Percentiles rank a stretch among this genome's conserved stretches.
phyloP scores from a whole-genome alignment of 1,284 basidiomycete species.

The Microbotryomycetes sp. region DNA sequence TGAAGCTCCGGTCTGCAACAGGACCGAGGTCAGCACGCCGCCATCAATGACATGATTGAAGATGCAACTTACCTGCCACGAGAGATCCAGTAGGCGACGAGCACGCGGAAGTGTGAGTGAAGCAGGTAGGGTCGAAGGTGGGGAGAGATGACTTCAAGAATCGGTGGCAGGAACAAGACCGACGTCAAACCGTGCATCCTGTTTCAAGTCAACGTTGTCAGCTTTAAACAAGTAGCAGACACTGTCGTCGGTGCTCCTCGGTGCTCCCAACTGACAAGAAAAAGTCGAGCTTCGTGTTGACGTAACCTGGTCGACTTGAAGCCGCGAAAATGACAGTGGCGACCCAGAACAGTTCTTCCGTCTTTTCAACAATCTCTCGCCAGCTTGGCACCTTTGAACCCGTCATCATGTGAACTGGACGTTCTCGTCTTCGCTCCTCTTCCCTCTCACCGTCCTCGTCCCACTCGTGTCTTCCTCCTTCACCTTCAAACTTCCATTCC shows the following conservation, averaged over 20 bases:
- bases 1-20: slow-evolving; percentile 27
- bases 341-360: slow-evolving; percentile 37
- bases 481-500: slow-evolving; percentile 35
- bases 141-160: slow-evolving; percentile 35
- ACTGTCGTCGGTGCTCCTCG: neutral
- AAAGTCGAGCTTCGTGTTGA: slow-evolving; percentile 32
- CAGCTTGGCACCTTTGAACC: slow-evolving; percentile 18
- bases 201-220: neutral
- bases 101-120: slow-evolving; percentile 34
- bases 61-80: slow-evolving; percentile 25
- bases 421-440: slow-evolving; percentile 2
- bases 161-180: slow-evolving; percentile 32
- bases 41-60: neutral
- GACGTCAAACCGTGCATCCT: slow-evolving; percentile 37
- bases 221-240: neutral
- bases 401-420: neutral
- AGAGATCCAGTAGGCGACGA: slow-evolving; percentile 36
- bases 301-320: slow-evolving; percentile 32
- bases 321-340: slow-evolving; percentile 35
- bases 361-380: slow-evolving; percentile 36
- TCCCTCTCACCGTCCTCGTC: slow-evolving; percentile 12
- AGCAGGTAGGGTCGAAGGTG: slow-evolving; percentile 34
- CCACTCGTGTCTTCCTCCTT: slow-evolving; percentile 13
- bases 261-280: slow-evolving; percentile 26
- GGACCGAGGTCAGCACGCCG: too few relatives aligned